Conservation (phyloP, 1,139 yeast genomes). For the Yamadazyma atlantica region DNA sequence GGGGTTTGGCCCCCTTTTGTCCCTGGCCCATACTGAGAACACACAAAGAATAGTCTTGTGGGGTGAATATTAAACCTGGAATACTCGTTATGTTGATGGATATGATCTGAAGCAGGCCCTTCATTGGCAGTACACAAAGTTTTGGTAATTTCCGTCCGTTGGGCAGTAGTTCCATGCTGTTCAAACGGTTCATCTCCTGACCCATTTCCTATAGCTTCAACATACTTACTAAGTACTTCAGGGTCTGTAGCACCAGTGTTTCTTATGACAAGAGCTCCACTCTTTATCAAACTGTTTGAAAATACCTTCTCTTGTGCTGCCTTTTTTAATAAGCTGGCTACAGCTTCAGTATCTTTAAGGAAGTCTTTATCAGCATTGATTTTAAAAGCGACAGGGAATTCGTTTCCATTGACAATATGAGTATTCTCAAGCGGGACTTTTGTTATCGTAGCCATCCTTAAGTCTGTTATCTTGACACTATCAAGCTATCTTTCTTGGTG, state of each 20-base stretch:
- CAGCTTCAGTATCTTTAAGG: slow-evolving; percentile 2
- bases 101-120: slow-evolving; percentile 18
- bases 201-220: slow-evolving; percentile 18
- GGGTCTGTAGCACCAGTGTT: slow-evolving; percentile 20
- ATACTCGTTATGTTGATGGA: slow-evolving; percentile 30
- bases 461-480: too few species aligned
- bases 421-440: slow-evolving; percentile 3
- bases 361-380: slow-evolving; percentile 2
- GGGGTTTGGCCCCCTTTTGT: slow-evolving; percentile 28
- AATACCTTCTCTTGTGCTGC: slow-evolving; percentile 18
- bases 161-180: slow-evolving; percentile 26
- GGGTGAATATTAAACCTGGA: slow-evolving; percentile 27
- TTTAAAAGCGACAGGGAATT: slow-evolving; percentile 9
- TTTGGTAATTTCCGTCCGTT: slow-evolving; percentile 21
- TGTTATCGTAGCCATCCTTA: neutral
- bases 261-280: slow-evolving; percentile 24
- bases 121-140: slow-evolving; percentile 27
- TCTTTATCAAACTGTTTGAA: slow-evolving; percentile 16
- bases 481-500: too few species aligned
- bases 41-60: slow-evolving; percentile 21
- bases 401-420: slow-evolving; percentile 7
- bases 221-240: slow-evolving; percentile 15
- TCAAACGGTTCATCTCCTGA: slow-evolving; percentile 20
- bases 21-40: slow-evolving; percentile 10
- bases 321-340: slow-evolving; percentile 10